Conservation (phyloP, 1,284 basidiomycete genomes). For the Trichosporon coremiiforme region DNA sequence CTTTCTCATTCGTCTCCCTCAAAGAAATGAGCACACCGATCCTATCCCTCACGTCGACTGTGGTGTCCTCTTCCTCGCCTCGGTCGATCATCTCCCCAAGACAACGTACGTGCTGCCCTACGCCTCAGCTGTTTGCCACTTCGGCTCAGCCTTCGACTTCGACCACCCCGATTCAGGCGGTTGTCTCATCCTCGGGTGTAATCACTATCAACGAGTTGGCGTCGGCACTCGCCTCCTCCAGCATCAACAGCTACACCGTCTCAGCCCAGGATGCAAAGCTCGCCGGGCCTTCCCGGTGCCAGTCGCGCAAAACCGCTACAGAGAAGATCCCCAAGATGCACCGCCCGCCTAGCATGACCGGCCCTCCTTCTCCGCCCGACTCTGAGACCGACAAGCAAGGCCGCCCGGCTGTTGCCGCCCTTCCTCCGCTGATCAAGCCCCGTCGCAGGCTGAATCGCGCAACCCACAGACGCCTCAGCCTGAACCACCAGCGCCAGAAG, state of each 20-base stretch:
- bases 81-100: slow-evolving; percentile 5
- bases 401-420: background rate
- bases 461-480: slow-evolving; percentile 10
- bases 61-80: slow-evolving; percentile 9
- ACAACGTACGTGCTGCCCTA: slow-evolving; percentile 10
- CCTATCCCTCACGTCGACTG: background rate
- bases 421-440: slow-evolving; percentile 13
- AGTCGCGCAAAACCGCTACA: background rate
- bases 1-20: background rate
- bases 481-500: slow-evolving; percentile 9
- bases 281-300: background rate
- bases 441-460: slow-evolving; percentile 9
- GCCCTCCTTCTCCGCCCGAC: slow-evolving; percentile 12
- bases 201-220: background rate
- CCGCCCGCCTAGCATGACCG: background rate
- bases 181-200: slow-evolving; percentile 1
- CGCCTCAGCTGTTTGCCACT: background rate
- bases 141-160: background rate
- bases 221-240: background rate
- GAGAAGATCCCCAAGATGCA: slow-evolving; percentile 10
- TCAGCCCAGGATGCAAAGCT: background rate
- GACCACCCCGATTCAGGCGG: background rate
- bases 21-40: slow-evolving; percentile 8
- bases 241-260: background rate
- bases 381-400: slow-evolving; percentile 8